A percentile compares a stretch with the other conserved stretches of the same genome.
Conservation (phyloP, 257 asterid genomes). For the Scutellaria baicalensis region DNA sequence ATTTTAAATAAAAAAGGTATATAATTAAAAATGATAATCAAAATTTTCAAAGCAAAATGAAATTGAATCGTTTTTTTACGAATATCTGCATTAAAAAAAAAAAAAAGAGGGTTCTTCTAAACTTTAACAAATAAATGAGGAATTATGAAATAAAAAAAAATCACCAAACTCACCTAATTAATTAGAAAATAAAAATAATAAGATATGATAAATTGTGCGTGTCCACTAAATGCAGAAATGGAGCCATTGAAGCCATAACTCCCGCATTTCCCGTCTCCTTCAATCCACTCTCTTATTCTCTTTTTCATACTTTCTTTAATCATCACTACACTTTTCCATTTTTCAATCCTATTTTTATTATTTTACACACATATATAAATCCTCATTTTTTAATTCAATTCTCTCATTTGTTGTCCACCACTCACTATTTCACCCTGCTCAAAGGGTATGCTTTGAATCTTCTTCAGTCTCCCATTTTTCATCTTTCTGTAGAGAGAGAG, state of each 20-base stretch:
- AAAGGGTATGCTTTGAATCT: constrained; percentile 12
- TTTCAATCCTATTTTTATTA: neutral
- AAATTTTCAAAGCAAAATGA: too few relatives aligned
- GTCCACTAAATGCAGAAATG: constrained; percentile 20
- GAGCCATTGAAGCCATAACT: constrained; percentile 52
- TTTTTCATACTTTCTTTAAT: neutral
- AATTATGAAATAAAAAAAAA: too few relatives aligned
- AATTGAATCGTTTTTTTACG: too few relatives aligned
- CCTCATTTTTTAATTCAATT: neutral
- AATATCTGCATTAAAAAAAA: too few relatives aligned
- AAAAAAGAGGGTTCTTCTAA: too few relatives aligned
- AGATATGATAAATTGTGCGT: too few relatives aligned
- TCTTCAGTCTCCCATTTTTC: neutral
- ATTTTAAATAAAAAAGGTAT: too few relatives aligned
- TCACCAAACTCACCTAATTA: too few relatives aligned
- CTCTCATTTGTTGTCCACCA: constrained; percentile 24
- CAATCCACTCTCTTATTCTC: constrained; percentile 15
- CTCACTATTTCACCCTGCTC: constrained; percentile 15
- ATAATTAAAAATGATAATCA: too few relatives aligned
- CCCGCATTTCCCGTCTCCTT: constrained; percentile 42
- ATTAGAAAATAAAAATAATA: too few relatives aligned
- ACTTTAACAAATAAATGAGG: too few relatives aligned
- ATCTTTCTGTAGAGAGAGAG: constrained; percentile 12
- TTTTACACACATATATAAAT: neutral
- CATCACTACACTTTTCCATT: neutral